Base-by-base conservation (phyloP, 2,329 filamentous ascomycete genomes). In the Colletotrichum sp. region DNA sequence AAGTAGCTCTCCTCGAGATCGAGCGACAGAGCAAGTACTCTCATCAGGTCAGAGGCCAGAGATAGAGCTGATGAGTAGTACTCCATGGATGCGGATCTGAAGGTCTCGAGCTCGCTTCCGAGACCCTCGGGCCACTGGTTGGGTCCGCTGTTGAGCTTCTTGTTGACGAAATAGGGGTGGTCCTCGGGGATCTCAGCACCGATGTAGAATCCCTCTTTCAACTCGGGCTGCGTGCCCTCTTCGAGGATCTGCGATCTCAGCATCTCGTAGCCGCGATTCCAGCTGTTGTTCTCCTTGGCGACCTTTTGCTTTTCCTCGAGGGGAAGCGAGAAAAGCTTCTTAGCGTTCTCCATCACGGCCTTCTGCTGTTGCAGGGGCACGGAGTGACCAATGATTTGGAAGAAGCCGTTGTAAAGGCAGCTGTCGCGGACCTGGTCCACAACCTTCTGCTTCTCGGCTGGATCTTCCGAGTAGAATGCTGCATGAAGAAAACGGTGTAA, bases 211-310 rank as follows among this genome's bases (percentile, higher is more conserved):
- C 85, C 84, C 77, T 87, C 87, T 78, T 89, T 90, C 34, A 88
- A 82, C 75, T 89, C 88, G 6, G 87, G 87, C 32, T 84, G 82
- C 6, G 84, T 82, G 16, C 83, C 85, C 15, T 84, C 82, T 77
- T 90, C 87, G 12, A 88, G 80, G 3, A 84, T 85, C 76, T 90
- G 87, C 4, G 84, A 85, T 8, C 85, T 83, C 3, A 89, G 81
- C 59, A 87, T 82, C 78, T 90, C 89, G 77, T 90, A 90, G 25
- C 89, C 89, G 64, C 89, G 83, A 78, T 89, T 86, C 79, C 84
- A 83, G 74, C 82, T 81, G 78, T 85, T 81, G 79, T 84, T 78
- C 36, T 82, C 79, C 68, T 83, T 85, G 71, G 81, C 83, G 11
- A 88, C 80, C 74, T 84, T 83, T 28, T 84, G 82, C 79, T 90